Evolutionary conservation across 2,329 filamentous ascomycete genomes (phyloP), one percentile per base, ranked within the genome.

Genomic region (Gnomoniopsis smithogilvyi): DNA sequence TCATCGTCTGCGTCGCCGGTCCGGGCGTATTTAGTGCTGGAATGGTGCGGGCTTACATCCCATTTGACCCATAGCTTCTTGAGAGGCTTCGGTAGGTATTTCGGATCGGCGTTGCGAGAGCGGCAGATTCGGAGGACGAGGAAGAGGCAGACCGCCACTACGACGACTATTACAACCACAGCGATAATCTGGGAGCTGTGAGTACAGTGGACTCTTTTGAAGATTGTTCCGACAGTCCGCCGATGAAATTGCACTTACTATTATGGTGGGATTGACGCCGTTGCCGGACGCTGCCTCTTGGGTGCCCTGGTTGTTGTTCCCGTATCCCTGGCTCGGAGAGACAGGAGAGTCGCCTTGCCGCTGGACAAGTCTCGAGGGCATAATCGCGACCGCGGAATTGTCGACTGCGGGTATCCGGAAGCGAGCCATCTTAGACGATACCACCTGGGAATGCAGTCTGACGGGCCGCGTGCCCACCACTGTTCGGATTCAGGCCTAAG

Each of bases 31-130:
- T 55, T 58, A 6, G 60, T 58, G 11, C 58, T 49, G 43, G 60
- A 38, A 14, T 60, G 51, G 38, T 62, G 52, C 7, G 57, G 7
- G 26, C 61, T 51, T 4, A 66, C 63, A 51, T 70, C 71, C 81
- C 81, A 83, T 62, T 73, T 72, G 56, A 72, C 72, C 82, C 82
- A 84, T 67, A 75, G 72, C 19, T 72, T 73, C 67, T 82, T 84
- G 34, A 84, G 66, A 26, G 73, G 70, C 1, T 78, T 80, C 4
- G 82, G 79, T 22, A 83, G 72, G 59, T 78, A 79, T 69, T 74
- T 82, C 2, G 81, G 80, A 30, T 78, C 72, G 56, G 70, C 74
- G 61, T 80, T 71, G 38, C 67, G 67, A 26, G 56, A 61, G 54
- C 66, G 68, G 17, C 67, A 43, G 51, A 60, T 60, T 43, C 68